Percentiles rank a stretch among this genome's conserved stretches.
phyloP scores from a whole-genome alignment of 1,284 basidiomycete species.

The Inonotus hispidus region DNA sequence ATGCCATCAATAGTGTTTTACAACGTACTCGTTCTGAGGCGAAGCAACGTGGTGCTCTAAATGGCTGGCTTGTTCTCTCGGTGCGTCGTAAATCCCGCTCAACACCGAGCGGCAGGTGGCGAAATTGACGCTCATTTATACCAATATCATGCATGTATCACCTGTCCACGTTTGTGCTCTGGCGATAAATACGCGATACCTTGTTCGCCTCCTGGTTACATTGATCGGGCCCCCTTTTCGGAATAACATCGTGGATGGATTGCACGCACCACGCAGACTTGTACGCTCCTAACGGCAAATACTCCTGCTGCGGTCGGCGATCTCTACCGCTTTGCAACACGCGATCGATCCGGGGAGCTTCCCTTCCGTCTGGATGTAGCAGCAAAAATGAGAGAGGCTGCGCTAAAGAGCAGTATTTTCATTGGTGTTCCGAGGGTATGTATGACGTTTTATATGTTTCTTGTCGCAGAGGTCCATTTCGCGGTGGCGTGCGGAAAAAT shows the following conservation, averaged over 20 bases:
- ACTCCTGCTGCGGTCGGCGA: constrained; percentile 74
- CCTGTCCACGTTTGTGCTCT: background rate
- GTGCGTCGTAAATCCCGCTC: constrained; percentile 36
- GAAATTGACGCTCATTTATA: constrained; percentile 10
- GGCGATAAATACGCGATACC: background rate
- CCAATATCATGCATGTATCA: background rate
- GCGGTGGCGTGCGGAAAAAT: background rate
- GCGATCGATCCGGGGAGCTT: constrained; percentile 38
- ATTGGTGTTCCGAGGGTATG: constrained; percentile 85
- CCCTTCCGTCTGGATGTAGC: constrained; percentile 61
- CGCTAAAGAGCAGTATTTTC: constrained; percentile 91
- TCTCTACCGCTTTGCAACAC: constrained; percentile 69
- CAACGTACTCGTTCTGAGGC: constrained; percentile 58
- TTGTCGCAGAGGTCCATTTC: no score
- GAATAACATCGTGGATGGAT: no score
- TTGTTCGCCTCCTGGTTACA: no score
- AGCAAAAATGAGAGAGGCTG: constrained; percentile 87
- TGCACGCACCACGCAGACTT: constrained; percentile 63
- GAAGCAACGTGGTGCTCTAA: constrained; percentile 56
- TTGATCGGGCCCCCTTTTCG: no score
- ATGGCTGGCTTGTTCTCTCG: constrained; percentile 79
- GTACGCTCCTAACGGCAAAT: constrained; percentile 79
- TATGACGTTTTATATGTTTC: background rate
- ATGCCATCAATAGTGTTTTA: constrained; percentile 53
- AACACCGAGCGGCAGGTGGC: background rate